A percentile compares a stretch with the other conserved stretches of the same genome.
These are phyloP conservation scores for Talaromyces funiculosus DNA, from an alignment of 2,329 filamentous ascomycete genomes.

Conservation along the genomic window DNA sequence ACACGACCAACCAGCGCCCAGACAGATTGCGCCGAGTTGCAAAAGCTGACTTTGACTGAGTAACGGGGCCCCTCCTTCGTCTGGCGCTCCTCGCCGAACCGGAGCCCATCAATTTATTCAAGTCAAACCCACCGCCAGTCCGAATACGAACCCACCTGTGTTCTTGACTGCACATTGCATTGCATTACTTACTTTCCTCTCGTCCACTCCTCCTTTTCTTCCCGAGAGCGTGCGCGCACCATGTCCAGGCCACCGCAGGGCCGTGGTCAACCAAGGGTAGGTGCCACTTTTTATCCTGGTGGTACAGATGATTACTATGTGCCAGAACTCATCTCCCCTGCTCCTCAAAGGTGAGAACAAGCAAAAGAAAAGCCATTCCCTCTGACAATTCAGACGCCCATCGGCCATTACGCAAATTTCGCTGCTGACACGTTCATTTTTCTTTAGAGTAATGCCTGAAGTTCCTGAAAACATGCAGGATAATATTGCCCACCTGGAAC, in stretches of 20 bases:
- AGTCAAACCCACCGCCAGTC: not conserved
- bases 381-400: not conserved
- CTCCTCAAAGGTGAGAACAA: constrained; percentile 58
- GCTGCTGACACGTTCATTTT: not conserved
- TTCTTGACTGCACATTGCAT: not conserved
- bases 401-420: not conserved
- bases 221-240: not conserved
- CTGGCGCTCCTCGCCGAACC: not conserved
- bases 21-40: not conserved
- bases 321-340: constrained; percentile 63
- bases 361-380: not conserved
- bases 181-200: not conserved
- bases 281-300: constrained; percentile 64
- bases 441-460: constrained; percentile 78
- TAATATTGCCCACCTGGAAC: constrained; percentile 83
- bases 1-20: not conserved
- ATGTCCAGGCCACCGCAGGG: constrained; percentile 17
- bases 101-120: not conserved
- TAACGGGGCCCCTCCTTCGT: not conserved
- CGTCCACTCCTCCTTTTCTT: not conserved
- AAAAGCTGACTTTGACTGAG: not conserved
- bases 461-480: constrained; percentile 96
- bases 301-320: constrained; percentile 64
- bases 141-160: not conserved
- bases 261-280: constrained; percentile 40